Evolutionary conservation across 768 basidiomycete species (phyloP), one percentile per base, ranked within the genome.

Genomic region (Suillus fuscotomentosus): DNA sequence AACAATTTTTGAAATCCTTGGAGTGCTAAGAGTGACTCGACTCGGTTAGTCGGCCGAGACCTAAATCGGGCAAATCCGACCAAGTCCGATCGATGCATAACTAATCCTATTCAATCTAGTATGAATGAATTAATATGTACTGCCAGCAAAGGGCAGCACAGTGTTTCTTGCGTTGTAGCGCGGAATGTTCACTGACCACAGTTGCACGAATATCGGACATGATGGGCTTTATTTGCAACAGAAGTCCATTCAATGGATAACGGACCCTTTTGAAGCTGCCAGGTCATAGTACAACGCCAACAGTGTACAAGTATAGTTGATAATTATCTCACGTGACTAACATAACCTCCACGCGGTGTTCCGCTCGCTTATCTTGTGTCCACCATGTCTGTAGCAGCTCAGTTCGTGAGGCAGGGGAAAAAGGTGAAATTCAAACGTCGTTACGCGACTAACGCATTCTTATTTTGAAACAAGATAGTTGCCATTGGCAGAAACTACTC

Each of bases 401-500:
- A 81, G 20, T 84, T 84, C 66, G 75, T 78, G 60, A 76, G 74
- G 63, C 76, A 78, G 11, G 84, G 83, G 39, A 84, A 79, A 68
- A 85, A 85, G 79, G 83, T 79, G 62, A 22, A 62, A 1, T 31
- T 17, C 38, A 11, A 17, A 42, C 27, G 10, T 61, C 9, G 53
- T 38, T 34, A 22, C 51, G 50, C 43, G 17, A 7, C 45, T 24
- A 60, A 42, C 31, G n/a, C 13, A 60, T 54, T 34, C 36, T 27
- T 15, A 47, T 42, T 17, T 1, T 43, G 13, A 39, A 47, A 36
- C 41, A 61, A 95, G 91, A 96, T 98, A 70, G 90, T 98, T 42
- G 96, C 95, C 42, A 98, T 99, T 65, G 97, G 97, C 41, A 87
- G 97, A 65, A 98, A 97, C 81, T 97, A 97, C 75, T 86, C 85